Conservation (phyloP, 2,329 filamentous ascomycete genomes). For the Fusarium denticulatum region DNA sequence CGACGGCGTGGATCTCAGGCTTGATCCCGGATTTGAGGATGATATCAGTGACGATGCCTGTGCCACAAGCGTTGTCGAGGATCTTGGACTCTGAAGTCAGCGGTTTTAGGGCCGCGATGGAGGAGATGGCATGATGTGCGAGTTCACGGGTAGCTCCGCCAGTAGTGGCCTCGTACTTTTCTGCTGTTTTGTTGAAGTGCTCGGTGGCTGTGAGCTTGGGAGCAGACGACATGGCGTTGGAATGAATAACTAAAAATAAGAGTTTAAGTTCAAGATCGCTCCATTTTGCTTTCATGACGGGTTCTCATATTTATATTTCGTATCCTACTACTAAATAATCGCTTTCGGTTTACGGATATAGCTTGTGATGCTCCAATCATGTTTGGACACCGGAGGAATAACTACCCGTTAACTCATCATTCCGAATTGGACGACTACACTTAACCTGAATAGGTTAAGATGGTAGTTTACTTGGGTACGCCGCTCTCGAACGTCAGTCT, state of each 20-base stretch:
- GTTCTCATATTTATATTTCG: neutral
- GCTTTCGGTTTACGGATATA: rapidly evolving
- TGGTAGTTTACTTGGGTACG: neutral
- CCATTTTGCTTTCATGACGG: neutral
- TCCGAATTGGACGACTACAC: neutral
- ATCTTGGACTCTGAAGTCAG: neutral
- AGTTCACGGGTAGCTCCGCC: neutral
- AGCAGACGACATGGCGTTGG: neutral
- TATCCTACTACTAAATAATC: rapidly evolving
- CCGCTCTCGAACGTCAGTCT: too few relatives aligned
- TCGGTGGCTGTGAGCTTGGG: neutral
- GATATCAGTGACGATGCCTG: neutral
- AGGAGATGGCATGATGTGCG: neutral
- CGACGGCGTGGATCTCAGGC: neutral
- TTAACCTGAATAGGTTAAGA: neutral
- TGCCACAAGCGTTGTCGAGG: neutral
- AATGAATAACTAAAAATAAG: neutral
- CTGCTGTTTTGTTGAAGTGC: neutral
- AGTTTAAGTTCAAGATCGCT: neutral
- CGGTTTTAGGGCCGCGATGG: neutral
- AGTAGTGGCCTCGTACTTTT: neutral
- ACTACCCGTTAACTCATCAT: neutral
- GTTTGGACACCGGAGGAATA: neutral
- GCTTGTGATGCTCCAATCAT: rapidly evolving
- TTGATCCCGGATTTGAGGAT: neutral